A percentile compares a stretch with the other conserved stretches of the same genome.
Conservation (phyloP, 108 stramenopile genomes). For the Nannochloropsis oceanica region DNA sequence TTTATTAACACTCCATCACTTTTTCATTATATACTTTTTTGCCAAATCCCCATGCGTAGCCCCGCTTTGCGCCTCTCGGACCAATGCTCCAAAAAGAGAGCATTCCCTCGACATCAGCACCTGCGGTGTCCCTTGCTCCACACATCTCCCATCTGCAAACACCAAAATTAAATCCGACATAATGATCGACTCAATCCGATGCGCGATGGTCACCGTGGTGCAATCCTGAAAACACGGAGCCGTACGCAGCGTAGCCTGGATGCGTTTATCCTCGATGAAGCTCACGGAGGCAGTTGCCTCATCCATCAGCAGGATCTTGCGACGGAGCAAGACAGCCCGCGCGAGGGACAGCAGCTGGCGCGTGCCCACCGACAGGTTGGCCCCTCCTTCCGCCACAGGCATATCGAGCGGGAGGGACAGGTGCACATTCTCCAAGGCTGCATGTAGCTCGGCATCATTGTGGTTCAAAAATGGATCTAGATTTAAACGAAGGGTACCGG, state of each 20-base stretch:
- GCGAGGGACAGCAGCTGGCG: constrained; percentile 40
- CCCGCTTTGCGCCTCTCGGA: not conserved
- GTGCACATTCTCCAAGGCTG: constrained; percentile 37
- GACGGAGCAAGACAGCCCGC: constrained; percentile 15
- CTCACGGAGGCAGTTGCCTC: constrained; percentile 40
- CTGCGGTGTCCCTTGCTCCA: constrained; percentile 37
- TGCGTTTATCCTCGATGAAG: constrained; percentile 7
- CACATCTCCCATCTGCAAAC: constrained; percentile 52
- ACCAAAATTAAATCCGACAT: constrained; percentile 73
- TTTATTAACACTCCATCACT: no score
- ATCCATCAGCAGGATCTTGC: constrained; percentile 67
- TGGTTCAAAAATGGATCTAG: constrained; percentile 23
- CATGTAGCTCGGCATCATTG: constrained; percentile 13
- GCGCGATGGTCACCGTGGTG: constrained; percentile 79
- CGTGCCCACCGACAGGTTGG: constrained; percentile 31
- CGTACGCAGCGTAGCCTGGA: constrained; percentile 16
- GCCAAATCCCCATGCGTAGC: no score
- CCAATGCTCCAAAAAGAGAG: not conserved
- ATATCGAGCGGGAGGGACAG: not conserved
- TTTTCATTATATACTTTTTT: no score
- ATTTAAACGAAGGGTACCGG: constrained; percentile 28
- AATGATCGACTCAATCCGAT: constrained; percentile 68
- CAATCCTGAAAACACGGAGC: constrained; percentile 48
- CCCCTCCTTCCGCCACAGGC: constrained; percentile 13
- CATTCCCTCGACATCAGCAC: not conserved